phyloP scores from a whole-genome alignment of 352 stramenopile genomes.

The Aphanomyces stellatus region DNA sequence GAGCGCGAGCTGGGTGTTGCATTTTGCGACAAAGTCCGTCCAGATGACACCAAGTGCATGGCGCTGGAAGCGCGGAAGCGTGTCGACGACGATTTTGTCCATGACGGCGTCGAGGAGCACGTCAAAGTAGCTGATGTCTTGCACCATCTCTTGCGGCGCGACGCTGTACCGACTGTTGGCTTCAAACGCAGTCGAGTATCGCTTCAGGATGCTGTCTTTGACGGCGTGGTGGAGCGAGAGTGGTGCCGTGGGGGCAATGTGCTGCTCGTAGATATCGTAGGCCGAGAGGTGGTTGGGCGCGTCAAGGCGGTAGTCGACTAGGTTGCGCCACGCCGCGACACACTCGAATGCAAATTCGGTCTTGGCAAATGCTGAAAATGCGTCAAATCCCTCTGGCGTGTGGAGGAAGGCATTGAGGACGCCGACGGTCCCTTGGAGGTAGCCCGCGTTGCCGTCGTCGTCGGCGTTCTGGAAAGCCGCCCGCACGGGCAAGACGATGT shows the following conservation, averaged over 20 bases:
- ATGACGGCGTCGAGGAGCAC: background rate
- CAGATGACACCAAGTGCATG: background rate
- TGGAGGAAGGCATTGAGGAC: slow-evolving; percentile 1
- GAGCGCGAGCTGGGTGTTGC: background rate
- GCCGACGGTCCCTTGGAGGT: background rate
- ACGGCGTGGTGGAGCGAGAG: background rate
- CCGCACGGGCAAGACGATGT: background rate
- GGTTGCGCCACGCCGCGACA: background rate
- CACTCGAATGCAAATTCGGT: background rate
- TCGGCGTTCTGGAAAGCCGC: background rate
- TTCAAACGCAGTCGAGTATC: slow-evolving; percentile 12
- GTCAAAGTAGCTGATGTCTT: background rate
- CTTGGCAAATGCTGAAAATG: slow-evolving; percentile 6
- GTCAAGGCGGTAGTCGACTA: background rate
- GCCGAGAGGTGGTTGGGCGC: background rate
- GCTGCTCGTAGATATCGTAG: background rate
- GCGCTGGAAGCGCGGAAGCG: slow-evolving; percentile 2
- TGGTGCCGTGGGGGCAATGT: background rate
- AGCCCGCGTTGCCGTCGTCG: too few species aligned
- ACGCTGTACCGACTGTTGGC: slow-evolving; percentile 20
- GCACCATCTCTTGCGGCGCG: background rate
- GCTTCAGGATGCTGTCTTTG: background rate
- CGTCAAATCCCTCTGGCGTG: background rate
- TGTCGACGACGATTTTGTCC: background rate
- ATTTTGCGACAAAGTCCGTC: background rate